Percentiles rank a stretch among this genome's conserved stretches.
Conservation (phyloP, 164 flowering plant species). For the Litsea cubeba region DNA sequence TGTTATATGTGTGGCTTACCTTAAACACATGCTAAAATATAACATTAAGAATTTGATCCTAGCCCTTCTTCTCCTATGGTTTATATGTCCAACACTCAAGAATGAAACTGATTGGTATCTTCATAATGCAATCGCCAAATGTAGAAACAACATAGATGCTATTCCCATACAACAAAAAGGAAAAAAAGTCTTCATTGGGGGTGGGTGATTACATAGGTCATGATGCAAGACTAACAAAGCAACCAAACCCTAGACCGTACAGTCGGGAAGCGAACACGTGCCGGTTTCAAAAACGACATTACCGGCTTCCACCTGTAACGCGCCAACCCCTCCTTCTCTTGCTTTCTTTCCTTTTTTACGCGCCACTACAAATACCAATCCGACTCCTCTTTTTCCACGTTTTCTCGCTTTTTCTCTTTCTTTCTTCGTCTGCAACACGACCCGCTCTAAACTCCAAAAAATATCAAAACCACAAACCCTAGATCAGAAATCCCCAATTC, state of each 20-base stretch:
- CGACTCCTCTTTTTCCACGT: background rate
- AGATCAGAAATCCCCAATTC: background rate
- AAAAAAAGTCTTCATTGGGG: too few relatives aligned
- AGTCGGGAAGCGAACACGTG: background rate
- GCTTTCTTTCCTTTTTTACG: background rate
- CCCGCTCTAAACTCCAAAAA: background rate
- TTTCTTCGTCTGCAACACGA: background rate
- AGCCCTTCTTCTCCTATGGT: too few relatives aligned
- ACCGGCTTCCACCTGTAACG: constrained; percentile 1
- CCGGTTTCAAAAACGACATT: background rate
- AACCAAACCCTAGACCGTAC: background rate
- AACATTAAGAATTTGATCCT: too few relatives aligned
- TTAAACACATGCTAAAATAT: too few relatives aligned
- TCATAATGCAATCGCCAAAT: too few relatives aligned
- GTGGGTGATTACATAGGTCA: too few relatives aligned
- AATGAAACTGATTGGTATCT: too few relatives aligned
- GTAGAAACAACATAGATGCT: too few relatives aligned
- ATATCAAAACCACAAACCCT: background rate
- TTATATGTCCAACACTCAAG: too few relatives aligned
- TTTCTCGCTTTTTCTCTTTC: background rate
- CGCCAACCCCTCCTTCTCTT: background rate
- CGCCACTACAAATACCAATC: background rate
- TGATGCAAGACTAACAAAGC: background rate
- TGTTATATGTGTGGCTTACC: too few relatives aligned
- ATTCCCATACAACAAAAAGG: too few relatives aligned